Evolutionary conservation across 2,329 filamentous ascomycete species (phyloP).

Genomic region (Beauveria pseudobassiana): DNA sequence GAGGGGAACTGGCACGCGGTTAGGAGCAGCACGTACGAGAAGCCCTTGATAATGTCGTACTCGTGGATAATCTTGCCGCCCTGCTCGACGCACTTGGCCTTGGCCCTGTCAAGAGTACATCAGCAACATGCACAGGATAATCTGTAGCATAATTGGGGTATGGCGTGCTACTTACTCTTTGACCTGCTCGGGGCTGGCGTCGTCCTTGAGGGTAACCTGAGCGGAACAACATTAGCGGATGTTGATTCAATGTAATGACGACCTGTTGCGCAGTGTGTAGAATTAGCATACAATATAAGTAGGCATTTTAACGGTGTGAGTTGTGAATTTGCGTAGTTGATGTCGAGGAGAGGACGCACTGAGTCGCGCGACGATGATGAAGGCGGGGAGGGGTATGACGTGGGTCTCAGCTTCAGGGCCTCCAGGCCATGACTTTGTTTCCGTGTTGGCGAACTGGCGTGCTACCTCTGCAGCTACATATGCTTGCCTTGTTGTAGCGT

Average conservation of each 20-base stretch:
- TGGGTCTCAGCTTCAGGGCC: background rate
- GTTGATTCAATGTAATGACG: background rate
- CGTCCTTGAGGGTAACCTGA: constrained; percentile 73
- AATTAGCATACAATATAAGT: constrained; percentile 43
- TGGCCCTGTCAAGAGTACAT: constrained; percentile 48
- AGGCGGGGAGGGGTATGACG: constrained; percentile 12
- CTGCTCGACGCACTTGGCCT: constrained; percentile 64
- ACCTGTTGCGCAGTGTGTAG: background rate
- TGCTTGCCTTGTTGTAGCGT: background rate
- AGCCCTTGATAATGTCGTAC: constrained; percentile 84
- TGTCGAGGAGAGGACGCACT: background rate
- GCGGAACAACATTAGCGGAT: background rate
- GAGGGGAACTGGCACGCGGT: background rate
- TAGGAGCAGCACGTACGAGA: constrained; percentile 60
- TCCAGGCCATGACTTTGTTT: background rate
- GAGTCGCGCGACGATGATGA: constrained; percentile 7
- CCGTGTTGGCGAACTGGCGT: background rate
- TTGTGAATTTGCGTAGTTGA: background rate
- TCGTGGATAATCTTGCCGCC: constrained; percentile 81
- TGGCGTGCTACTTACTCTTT: constrained; percentile 46
- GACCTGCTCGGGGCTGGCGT: constrained; percentile 59
- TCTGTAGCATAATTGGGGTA: background rate
- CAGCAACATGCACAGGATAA: background rate
- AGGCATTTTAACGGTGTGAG: constrained; percentile 38
- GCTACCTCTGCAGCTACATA: background rate